Percentiles rank a stretch among this genome's conserved stretches.
Conservation (phyloP, 2,329 filamentous ascomycete genomes). For the Aspergillus eucalypticola region DNA sequence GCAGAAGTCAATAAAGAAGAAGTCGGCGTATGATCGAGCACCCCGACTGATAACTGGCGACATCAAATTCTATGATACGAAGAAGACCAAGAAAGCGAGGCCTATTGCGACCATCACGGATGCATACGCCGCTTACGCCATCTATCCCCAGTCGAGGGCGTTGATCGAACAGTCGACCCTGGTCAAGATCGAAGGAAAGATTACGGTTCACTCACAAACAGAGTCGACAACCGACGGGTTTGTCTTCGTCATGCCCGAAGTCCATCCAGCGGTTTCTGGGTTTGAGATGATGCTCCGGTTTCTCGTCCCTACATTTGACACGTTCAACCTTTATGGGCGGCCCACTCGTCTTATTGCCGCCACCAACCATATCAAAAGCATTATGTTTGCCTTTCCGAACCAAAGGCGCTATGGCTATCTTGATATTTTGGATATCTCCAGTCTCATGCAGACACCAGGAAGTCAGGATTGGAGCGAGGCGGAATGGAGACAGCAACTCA, state of each 20-base stretch:
- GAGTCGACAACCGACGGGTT: conserved; percentile 84
- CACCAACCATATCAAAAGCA: conserved; percentile 77
- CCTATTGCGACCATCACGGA: conserved; percentile 92
- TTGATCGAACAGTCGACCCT: conserved; percentile 93
- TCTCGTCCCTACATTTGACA: conserved; percentile 91
- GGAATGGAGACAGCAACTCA: conserved; percentile 86
- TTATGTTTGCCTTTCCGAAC: conserved; percentile 98
- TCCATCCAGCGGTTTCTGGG: conserved; percentile 84
- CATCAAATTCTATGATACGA: conserved; percentile 93
- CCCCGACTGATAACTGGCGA: conserved; percentile 74
- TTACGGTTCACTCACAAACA: conserved; percentile 80
- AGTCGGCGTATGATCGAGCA: conserved; percentile 77
- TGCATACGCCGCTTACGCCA: conserved; percentile 88
- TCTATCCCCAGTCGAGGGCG: conserved; percentile 92
- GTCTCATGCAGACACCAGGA: conserved; percentile 74
- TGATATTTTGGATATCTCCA: conserved; percentile 80
- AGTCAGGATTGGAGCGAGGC: conserved; percentile 78
- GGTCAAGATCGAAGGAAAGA: conserved; percentile 87
- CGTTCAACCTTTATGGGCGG: conserved; percentile 86
- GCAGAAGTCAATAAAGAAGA: conserved; percentile 80
- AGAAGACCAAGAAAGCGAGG: conserved; percentile 85
- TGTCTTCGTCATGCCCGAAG: conserved; percentile 96
- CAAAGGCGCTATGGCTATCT: conserved; percentile 86
- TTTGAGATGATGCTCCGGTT: conserved; percentile 95
- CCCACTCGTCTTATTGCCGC: conserved; percentile 85